Evolutionary conservation across 2,329 filamentous ascomycete genomes (phyloP), one percentile per base, ranked within the genome.

Genomic region (Colletotrichum godetiae): DNA sequence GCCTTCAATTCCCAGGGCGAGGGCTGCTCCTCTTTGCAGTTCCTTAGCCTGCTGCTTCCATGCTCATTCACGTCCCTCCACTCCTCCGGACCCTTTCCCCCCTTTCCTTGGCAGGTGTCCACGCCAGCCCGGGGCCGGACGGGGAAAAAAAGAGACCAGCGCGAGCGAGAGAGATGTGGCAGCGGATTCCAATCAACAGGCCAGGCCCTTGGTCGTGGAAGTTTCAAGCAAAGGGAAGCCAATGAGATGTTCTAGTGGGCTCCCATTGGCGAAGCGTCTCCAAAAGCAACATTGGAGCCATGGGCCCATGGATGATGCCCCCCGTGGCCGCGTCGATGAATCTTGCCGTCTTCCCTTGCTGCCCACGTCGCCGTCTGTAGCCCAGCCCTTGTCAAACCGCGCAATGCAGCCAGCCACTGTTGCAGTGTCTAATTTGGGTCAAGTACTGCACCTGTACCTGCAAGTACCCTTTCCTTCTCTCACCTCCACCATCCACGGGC

Each of bases 221-320:
- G 70, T 73, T 70, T 70, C 56, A 70, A 49, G 13, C 24, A 59
- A 49, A 56, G 53, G 66, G 55, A 72, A 55, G 15, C 59, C 27
- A 69, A 53, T 62, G 49, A 27, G 59, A 29, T 52, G 60, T 64
- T 69, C 69, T 69, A 69, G 66, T 68, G 62, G 55, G 27, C 27
- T 58, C 10, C 42, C 22, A n/a, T 70, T 53, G 22, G 27, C 6
- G 11, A 33, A 33, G 29, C 61, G 37, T 49, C 35, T n/a, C 27
- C 13, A 37, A 37, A 37, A 61, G 63, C 33, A 33, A 67, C 42
- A 49, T n/a, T 42, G 37, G 42, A n/a, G 19, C 19, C 42, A 35
- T 35, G 33, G 33, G 33, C 27, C 27, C 27, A 29, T 29, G 27
- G 27, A 29, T 29, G 27, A 29, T 29, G 27, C 37, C 37, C 37